phyloP scores from a whole-genome alignment of 2,329 filamentous ascomycete species.

The Gaeumannomyces sp. region DNA sequence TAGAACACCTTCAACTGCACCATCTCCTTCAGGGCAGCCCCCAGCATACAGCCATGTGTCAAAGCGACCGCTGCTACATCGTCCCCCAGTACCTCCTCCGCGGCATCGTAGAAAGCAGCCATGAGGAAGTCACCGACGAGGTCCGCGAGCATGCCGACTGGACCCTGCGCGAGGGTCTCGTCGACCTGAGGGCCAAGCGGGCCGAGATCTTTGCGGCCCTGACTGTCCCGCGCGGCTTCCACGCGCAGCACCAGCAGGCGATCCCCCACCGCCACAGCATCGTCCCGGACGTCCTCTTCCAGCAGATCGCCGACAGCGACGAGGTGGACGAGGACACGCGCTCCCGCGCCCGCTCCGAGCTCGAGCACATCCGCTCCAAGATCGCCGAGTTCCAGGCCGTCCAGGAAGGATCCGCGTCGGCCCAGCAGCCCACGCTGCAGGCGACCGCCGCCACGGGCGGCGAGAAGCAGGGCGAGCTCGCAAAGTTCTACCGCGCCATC shows the following conservation, averaged over 20 bases:
- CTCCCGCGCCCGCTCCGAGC: slow-evolving; percentile 11
- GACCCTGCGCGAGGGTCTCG: slow-evolving; percentile 7
- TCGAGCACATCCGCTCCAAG: slow-evolving; percentile 32
- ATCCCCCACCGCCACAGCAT: slow-evolving; percentile 6
- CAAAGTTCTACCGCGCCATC: slow-evolving; percentile 33
- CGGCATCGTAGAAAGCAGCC: slow-evolving; percentile 8
- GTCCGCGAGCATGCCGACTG: slow-evolving; percentile 8
- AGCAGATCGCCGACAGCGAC: slow-evolving; percentile 4
- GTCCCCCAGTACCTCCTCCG: slow-evolving; percentile 14
- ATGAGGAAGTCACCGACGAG: slow-evolving; percentile 5
- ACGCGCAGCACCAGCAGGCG: not conserved
- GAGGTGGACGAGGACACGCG: slow-evolving; percentile 8
- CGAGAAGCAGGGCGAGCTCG: slow-evolving; percentile 16
- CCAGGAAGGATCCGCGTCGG: slow-evolving; percentile 17
- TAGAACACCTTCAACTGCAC: not conserved
- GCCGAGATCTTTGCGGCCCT: slow-evolving; percentile 3
- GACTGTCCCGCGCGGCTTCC: slow-evolving; percentile 7
- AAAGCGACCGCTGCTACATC: slow-evolving; percentile 11
- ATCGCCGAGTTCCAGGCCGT: slow-evolving; percentile 22
- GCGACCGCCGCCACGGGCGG: slow-evolving; percentile 13
- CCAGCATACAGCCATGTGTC: not conserved
- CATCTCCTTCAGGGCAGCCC: not conserved
- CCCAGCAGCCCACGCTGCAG: slow-evolving; percentile 14
- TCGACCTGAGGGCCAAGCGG: slow-evolving; percentile 1
- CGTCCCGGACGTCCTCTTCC: slow-evolving; percentile 9